phyloP scores from a whole-genome alignment of 2,329 filamentous ascomycete species.

The Hymenoscyphus infarciens region DNA sequence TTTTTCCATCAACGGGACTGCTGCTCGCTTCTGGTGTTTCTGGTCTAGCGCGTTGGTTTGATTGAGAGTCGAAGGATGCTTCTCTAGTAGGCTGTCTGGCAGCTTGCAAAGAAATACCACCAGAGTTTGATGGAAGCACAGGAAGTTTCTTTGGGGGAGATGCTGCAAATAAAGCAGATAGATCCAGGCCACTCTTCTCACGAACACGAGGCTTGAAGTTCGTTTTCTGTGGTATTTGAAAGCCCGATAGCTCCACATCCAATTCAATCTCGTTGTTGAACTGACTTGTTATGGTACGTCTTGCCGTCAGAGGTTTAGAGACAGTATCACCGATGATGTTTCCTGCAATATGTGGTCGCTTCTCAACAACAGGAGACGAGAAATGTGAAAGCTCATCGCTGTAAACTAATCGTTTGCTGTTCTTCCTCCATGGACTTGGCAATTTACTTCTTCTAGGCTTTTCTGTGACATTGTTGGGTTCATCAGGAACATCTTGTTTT shows the following conservation, averaged over 20 bases:
- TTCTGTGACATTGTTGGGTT: conserved; percentile 19
- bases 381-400: conserved; percentile 31
- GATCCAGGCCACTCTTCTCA: conserved; percentile 22
- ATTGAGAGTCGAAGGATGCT: neutral
- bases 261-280: conserved; percentile 13
- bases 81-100: conserved; percentile 2
- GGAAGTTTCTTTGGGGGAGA: conserved; percentile 30
- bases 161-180: conserved; percentile 29
- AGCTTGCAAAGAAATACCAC: conserved; percentile 8
- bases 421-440: conserved; percentile 34
- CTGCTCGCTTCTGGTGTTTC: neutral
- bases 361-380: conserved; percentile 18
- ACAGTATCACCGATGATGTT: conserved; percentile 5
- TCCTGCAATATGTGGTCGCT: conserved; percentile 10
- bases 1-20: neutral
- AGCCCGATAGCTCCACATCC: conserved; percentile 26
- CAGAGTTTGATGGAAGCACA: conserved; percentile 19
- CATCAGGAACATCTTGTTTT: neutral
- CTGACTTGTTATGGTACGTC: conserved; percentile 8
- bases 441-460: conserved; percentile 32
- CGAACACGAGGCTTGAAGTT: conserved; percentile 32
- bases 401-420: conserved; percentile 32
- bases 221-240: conserved; percentile 33
- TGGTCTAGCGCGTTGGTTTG: neutral
- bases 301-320: conserved; percentile 19